These are phyloP conservation scores for Apophysomyces sp. DNA, from an alignment of 371 early-diverging fungal genomes.

Conservation along the genomic window DNA sequence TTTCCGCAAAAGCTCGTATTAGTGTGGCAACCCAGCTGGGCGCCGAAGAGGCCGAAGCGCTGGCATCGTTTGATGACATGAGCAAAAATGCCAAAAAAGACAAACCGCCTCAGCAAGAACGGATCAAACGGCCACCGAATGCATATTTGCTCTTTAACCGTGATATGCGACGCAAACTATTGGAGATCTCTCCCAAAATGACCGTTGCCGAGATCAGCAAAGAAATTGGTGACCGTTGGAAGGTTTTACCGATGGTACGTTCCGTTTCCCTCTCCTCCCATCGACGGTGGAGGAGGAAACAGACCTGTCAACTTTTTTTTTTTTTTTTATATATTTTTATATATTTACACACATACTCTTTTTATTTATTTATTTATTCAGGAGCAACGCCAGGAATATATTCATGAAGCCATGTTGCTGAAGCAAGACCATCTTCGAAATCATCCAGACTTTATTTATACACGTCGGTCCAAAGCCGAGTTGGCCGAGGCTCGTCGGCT, in stretches of 20 bases:
- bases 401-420: slow-evolving; percentile 40
- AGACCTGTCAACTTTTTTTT: not conserved
- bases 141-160: slow-evolving; percentile 63
- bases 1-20: not conserved
- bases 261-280: too few species aligned
- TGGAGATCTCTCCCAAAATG: slow-evolving; percentile 54
- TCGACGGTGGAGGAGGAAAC: too few species aligned
- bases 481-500: slow-evolving; percentile 48
- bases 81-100: slow-evolving; percentile 8
- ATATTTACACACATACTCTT: not conserved
- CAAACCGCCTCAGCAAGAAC: slow-evolving; percentile 11
- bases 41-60: slow-evolving; percentile 9
- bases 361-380: slow-evolving; percentile 15
- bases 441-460: slow-evolving; percentile 62
- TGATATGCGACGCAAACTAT: slow-evolving; percentile 55
- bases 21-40: slow-evolving; percentile 12
- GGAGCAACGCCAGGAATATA: slow-evolving; percentile 36
- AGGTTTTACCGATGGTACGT: slow-evolving; percentile 27
- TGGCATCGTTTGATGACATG: slow-evolving; percentile 14
- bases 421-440: slow-evolving; percentile 61
- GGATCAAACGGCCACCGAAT: slow-evolving; percentile 64
- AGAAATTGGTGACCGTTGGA: slow-evolving; percentile 58
- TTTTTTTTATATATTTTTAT: not conserved
- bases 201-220: slow-evolving; percentile 59
- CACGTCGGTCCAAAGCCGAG: slow-evolving; percentile 61